These are phyloP conservation scores for Alternaria hordeiaustralica DNA, from an alignment of 2,329 filamentous ascomycete genomes.

Conservation along the genomic window DNA sequence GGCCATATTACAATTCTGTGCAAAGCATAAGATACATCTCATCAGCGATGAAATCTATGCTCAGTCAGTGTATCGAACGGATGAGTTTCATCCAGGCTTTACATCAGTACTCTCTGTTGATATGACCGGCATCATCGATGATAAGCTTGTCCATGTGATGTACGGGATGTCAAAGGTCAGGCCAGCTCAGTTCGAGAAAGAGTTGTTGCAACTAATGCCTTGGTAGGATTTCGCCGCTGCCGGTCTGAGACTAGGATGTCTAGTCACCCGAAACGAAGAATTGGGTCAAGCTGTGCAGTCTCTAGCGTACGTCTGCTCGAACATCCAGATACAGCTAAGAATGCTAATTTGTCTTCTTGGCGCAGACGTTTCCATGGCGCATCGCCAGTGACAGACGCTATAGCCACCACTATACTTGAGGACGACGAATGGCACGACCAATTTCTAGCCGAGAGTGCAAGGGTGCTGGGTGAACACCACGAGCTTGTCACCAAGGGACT, in stretches of 20 bases:
- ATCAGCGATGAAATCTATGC: conserved; percentile 68
- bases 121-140: conserved; percentile 54
- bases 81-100: conserved; percentile 24
- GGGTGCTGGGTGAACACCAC: neutral
- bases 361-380: conserved; percentile 38
- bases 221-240: conserved; percentile 61
- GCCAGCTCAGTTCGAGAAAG: neutral
- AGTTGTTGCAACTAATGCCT: neutral
- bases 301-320: conserved; percentile 29
- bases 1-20: conserved; percentile 57
- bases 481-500: neutral
- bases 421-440: conserved; percentile 21
- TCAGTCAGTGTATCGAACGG: conserved; percentile 54
- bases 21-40: conserved; percentile 59
- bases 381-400: conserved; percentile 21
- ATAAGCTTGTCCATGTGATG: conserved; percentile 59
- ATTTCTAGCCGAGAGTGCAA: neutral
- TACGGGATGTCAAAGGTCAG: conserved; percentile 49
- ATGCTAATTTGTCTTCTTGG: neutral
- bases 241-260: conserved; percentile 45
- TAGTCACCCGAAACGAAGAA: conserved; percentile 24
- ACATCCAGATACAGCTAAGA: no score
- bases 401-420: conserved; percentile 28
- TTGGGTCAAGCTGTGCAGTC: conserved; percentile 27
- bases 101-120: conserved; percentile 29